These are phyloP conservation scores for Stentor coeruleus DNA, from an alignment of 73 alveolate species.

Conservation along the genomic window DNA sequence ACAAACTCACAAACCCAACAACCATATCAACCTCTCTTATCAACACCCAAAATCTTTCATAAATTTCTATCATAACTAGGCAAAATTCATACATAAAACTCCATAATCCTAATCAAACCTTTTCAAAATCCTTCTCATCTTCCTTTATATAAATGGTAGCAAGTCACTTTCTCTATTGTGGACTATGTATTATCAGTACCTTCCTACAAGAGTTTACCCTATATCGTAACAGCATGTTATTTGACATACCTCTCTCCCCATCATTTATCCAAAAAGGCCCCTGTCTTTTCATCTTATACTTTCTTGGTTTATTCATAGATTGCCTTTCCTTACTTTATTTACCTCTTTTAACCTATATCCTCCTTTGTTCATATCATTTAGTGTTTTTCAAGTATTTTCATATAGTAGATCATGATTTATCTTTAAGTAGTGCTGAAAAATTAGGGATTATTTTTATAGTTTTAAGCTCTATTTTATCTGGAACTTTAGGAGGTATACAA, in stretches of 20 bases:
- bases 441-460: background rate
- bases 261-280: background rate
- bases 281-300: background rate
- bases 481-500: background rate
- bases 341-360: too few relatives aligned
- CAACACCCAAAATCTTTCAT: too few relatives aligned
- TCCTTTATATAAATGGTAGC: background rate
- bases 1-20: too few relatives aligned
- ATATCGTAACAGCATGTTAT: background rate
- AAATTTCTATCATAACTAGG: too few relatives aligned
- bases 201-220: background rate
- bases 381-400: background rate
- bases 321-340: too few relatives aligned
- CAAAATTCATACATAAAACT: too few relatives aligned
- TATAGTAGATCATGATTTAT: background rate
- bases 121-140: too few relatives aligned
- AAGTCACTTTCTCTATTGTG: background rate
- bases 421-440: background rate
- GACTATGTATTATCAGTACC: background rate
- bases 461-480: too few relatives aligned
- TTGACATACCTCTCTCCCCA: background rate
- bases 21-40: too few relatives aligned
- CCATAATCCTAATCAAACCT: too few relatives aligned
- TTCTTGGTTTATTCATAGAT: background rate
- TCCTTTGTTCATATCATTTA: background rate